phyloP scores from a whole-genome alignment of 345 rosid genomes.

The Eucalyptus globulus region DNA sequence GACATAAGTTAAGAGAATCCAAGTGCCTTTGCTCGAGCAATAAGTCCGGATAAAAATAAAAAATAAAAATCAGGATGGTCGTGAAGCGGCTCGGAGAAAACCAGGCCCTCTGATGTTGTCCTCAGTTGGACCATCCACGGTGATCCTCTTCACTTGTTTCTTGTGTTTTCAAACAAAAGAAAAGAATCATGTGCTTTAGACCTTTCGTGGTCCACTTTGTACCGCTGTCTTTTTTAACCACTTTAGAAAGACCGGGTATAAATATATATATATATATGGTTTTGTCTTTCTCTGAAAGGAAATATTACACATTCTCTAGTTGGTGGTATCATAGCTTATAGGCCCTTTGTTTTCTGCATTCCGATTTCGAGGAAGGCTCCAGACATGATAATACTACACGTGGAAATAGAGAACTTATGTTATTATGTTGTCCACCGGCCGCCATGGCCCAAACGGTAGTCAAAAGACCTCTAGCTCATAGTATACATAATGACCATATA shows the following conservation, averaged over 20 bases:
- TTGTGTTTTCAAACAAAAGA: not conserved
- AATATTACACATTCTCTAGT: not conserved
- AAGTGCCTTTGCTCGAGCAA: not conserved
- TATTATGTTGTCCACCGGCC: not conserved
- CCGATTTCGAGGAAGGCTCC: not conserved
- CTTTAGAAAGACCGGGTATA: not conserved
- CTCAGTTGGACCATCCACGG: not conserved
- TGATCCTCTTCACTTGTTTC: not conserved
- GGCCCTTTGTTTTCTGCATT: not conserved
- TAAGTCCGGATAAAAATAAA: not conserved
- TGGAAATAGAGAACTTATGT: not conserved
- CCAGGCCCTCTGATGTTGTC: not conserved
- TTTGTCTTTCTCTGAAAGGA: not conserved
- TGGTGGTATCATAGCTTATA: not conserved
- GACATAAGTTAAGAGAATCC: not conserved
- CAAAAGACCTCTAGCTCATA: not conserved
- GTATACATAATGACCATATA: not conserved
- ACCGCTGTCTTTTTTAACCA: not conserved
- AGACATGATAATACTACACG: not conserved
- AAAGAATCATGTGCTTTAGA: not conserved
- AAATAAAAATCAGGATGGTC: not conserved
- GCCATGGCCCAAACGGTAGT: not conserved
- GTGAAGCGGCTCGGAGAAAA: not conserved
- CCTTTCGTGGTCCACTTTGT: not conserved
- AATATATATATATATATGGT: not conserved